Base-by-base conservation (phyloP, 441 rosid genomes). In the Viola pubescens region DNA sequence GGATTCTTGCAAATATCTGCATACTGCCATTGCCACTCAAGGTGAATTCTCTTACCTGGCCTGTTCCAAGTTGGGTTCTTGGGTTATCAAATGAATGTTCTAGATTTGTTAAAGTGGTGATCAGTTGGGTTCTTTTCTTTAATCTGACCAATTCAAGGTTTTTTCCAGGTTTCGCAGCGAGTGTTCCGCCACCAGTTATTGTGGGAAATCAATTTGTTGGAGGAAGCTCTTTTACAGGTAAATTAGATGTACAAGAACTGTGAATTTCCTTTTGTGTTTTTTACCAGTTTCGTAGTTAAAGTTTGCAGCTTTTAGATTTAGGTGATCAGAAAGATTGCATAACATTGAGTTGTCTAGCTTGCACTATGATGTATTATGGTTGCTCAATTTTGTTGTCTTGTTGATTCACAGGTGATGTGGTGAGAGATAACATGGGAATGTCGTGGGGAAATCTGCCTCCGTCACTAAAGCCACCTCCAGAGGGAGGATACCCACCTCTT, bases 371-470 rank as follows among this genome's bases (percentile, higher is more conserved):
- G 47, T 26, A 52, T 42, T 43, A 34, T 16, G 6, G 13, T 48
- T 6, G 40, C 12, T 37, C 40, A 10, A 10, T n/a, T 43, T n/a
- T 56, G 5, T 26, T 46, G n/a, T 16, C 54, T 54, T 9, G 12
- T 48, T 56, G 59, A 37, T 61, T 62, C 49, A 41, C 69, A 85
- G 92, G 81, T 75, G 74, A 66, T 52, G 67, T 72, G 45, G 55
- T 68, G 62, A 72, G 71, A 48, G 75, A 73, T 60, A 66, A 69
- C 65, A 56, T 54, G 66, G 84, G 82, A 66, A 71, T 72, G 70
- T 66, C 86, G 26, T 92, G 88, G 95, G 82, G 83, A 10, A 79
- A 84, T 73, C 80, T 92, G 65, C 97, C 97, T 14, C 97, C 89
- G 26, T 92, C 97, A 3, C 75, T 92, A 62, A 75, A 73, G 81